Conservation (phyloP, 1,284 basidiomycete species). For the Trichosporon coremiiforme region DNA sequence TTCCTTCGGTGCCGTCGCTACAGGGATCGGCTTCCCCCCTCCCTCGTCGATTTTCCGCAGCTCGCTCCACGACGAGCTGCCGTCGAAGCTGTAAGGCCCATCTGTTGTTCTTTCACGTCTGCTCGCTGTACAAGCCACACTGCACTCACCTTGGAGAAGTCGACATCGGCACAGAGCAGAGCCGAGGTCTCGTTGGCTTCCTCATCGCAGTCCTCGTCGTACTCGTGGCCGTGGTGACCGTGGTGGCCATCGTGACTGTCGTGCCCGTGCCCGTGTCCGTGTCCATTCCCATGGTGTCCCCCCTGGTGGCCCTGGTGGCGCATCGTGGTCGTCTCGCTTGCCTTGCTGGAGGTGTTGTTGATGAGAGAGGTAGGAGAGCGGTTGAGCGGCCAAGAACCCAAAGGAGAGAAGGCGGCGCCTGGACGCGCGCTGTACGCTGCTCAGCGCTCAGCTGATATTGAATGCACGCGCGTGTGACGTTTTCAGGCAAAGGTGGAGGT, state of each 20-base stretch:
- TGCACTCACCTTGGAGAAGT: constrained; percentile 16
- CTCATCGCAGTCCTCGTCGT: not conserved
- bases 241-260: not conserved
- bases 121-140: not conserved
- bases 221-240: not conserved
- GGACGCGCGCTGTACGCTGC: not conserved
- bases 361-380: not conserved
- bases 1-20: not conserved
- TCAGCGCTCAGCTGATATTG: not conserved
- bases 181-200: constrained; percentile 39
- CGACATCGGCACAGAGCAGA: constrained; percentile 35
- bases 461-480: not conserved
- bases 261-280: too few species aligned
- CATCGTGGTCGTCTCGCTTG: too few species aligned
- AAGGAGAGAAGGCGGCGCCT: not conserved
- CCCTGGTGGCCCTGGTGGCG: too few species aligned
- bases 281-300: too few species aligned
- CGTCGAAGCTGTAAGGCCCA: too few species aligned
- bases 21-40: not conserved
- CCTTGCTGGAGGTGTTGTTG: not conserved
- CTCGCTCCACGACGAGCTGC: not conserved
- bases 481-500: not conserved
- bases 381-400: not conserved
- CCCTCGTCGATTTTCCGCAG: not conserved
- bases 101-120: too few species aligned